Evolutionary conservation across 2,329 filamentous ascomycete species (phyloP).

Genomic region (Fusarium hainanense): DNA sequence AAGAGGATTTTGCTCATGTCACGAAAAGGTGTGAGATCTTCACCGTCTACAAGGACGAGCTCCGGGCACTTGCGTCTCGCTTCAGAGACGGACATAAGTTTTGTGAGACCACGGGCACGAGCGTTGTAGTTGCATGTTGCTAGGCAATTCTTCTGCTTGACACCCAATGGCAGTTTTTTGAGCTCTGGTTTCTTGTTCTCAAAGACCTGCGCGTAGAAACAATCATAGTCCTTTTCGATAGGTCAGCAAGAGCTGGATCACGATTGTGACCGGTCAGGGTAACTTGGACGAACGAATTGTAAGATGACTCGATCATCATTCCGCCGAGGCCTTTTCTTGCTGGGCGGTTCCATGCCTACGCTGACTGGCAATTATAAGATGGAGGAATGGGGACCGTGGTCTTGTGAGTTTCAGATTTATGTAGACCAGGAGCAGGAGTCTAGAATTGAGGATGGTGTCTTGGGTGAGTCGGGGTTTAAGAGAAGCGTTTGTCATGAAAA

Average conservation of each 20-base stretch:
- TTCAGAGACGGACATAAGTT: conserved; percentile 87
- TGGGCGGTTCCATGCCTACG: conserved; percentile 47
- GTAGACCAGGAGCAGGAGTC: neutral
- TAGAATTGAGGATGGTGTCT: neutral
- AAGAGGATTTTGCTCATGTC: conserved; percentile 87
- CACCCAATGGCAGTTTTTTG: conserved; percentile 78
- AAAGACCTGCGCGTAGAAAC: conserved; percentile 93
- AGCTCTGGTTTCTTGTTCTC: conserved; percentile 82
- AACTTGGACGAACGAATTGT: conserved; percentile 75
- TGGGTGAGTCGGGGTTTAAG: neutral
- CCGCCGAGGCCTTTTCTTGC: conserved; percentile 54
- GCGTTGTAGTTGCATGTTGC: conserved; percentile 96
- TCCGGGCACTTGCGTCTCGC: conserved; percentile 85
- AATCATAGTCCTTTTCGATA: conserved; percentile 76
- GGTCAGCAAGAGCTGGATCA: conserved; percentile 24
- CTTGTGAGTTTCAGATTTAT: conserved; percentile 25
- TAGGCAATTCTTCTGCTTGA: conserved; percentile 93
- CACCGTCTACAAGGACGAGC: conserved; percentile 84
- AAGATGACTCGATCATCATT: conserved; percentile 77
- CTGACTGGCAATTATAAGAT: neutral
- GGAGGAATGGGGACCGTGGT: conserved; percentile 11
- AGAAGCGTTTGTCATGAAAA: neutral
- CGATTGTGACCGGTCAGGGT: neutral
- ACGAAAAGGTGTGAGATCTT: conserved; percentile 86
- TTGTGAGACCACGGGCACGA: conserved; percentile 76